Base-by-base conservation (phyloP, 2,329 filamentous ascomycete genomes). In the Cladophialophora yegresii region DNA sequence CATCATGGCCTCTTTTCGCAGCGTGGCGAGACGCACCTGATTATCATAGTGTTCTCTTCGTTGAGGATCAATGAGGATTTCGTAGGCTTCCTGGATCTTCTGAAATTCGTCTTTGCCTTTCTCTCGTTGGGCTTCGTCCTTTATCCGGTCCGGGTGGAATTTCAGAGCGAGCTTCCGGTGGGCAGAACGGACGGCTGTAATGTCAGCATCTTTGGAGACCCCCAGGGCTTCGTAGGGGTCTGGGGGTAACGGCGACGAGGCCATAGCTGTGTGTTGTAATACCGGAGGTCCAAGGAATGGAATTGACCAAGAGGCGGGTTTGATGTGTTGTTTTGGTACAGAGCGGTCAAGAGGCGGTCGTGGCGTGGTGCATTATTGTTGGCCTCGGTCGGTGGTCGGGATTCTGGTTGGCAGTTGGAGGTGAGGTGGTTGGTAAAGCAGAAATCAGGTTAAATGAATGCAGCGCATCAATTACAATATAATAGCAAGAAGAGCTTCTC, bases 91-190 rank as follows among this genome's bases (percentile, higher is more conserved):
- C 76, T 97, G 93, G 36, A 98, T 91, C 75, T 87, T 88, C 77
- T 97, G 92, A 73, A 98, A 99, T 77, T 96, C 89, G 71, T 92
- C 88, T 71, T 90, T 87, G 76, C 93, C 96, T 71, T 86, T 81
- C 64, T 87, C 86, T 78, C 95, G 96, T 72, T 90, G 81, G 16
- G 86, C 81, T 59, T 89, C 87, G 72, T 96, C 87, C 70, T 92
- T 88, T 67, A 96, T 86, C 79, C 96, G 96, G 82, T 97, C 93
- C 36, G 93, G 93, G 72, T 97, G 93, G 74, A 89, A 93, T 76
- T 90, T 92, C 71, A 96, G 85, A 40, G 91, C 91, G 47, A 96
- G 87, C 77, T 96, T 96, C 72, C 90, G 87, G 79, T 96, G 88
- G 16, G 91, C 89, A 58, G 86, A 84, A 73, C 91, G 89, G 76